Base-by-base conservation (phyloP, 495 filamentous ascomycete genomes). In the Aspergillus baeticus region DNA sequence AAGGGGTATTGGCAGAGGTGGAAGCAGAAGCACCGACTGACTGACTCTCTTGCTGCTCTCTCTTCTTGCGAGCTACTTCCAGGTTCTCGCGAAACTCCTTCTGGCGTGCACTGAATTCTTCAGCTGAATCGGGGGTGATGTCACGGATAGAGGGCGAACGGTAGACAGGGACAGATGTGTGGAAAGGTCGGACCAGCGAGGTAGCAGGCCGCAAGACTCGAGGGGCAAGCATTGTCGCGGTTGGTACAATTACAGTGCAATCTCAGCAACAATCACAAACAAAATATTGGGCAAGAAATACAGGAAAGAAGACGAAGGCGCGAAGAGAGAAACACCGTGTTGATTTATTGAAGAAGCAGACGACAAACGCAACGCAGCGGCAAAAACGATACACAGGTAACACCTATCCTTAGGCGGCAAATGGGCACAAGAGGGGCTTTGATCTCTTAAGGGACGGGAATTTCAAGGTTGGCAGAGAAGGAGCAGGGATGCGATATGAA, bases 21-120 rank as follows among this genome's bases (percentile, higher is more conserved):
- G 74, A 75, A 61, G 63, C 61, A 69, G 74, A 73, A 70, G 72
- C 65, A 73, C 69, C 63, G 72, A 73, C 71, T 70, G 73, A 86
- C 83, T 86, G 79, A 92, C 89, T 92, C 78, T 90, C 88, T 89
- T 88, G 84, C 80, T 86, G 81, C 81, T 89, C 84, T 81, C 80
- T 83, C 70, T 75, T 77, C 76, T 83, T 88, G 70, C 89, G 82
- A 69, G 84, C 85, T 68, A 85, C 83, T 61, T 85, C 83, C 54
- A 96, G 76, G 72, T 89, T 79, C 71, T 91, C 86, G 64, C 94
- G 87, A 77, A 96, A 98, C 65, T 87, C 81, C 66, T 86, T 86
- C 76, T 96, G 92, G 60, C 85, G 85, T 39, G 81, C 76, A 67
- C 87, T 87, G 81, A 96, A 98, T 33, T 80, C 76, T 33, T 84